A percentile compares a stretch with the other conserved stretches of the same genome.
phyloP scores from a whole-genome alignment of 2,329 filamentous ascomycete species.

The Venturia nashicola region DNA sequence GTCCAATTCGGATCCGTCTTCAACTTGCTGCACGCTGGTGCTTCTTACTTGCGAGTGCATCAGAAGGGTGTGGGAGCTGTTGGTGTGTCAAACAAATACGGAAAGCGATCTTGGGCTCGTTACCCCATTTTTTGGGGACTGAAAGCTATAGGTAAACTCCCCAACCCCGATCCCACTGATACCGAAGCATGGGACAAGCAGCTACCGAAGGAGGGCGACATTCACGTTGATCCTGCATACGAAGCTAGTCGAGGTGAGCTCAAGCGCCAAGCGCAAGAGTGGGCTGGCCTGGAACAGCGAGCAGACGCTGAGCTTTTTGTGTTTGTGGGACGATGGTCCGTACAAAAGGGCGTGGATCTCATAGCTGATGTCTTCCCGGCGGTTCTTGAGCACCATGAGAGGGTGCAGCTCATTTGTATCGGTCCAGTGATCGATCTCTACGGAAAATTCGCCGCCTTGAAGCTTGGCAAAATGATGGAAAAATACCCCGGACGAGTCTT shows the following conservation, averaged over 20 bases:
- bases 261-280: constrained; percentile 51
- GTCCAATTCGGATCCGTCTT: constrained; percentile 59
- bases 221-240: constrained; percentile 40
- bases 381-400: constrained; percentile 46
- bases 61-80: constrained; percentile 58
- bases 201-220: constrained; percentile 30
- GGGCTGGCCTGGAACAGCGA: constrained; percentile 51
- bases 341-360: constrained; percentile 57
- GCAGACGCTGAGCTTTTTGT: constrained; percentile 53
- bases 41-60: constrained; percentile 52
- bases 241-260: constrained; percentile 42
- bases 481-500: constrained; percentile 53
- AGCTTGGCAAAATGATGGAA: constrained; percentile 52
- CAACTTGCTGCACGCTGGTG: constrained; percentile 55
- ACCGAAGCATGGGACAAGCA: constrained; percentile 48
- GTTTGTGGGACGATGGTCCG: constrained; percentile 57
- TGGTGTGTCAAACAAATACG: constrained; percentile 57
- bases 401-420: constrained; percentile 50
- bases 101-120: constrained; percentile 51
- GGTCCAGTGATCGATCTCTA: constrained; percentile 57
- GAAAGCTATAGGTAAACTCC: constrained; percentile 48
- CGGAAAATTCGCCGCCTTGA: constrained; percentile 54
- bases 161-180: constrained; percentile 54
- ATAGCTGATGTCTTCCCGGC: constrained; percentile 56
- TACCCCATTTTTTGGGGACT: constrained; percentile 61